These are phyloP conservation scores for Arabidopsis hybrid DNA, from an alignment of 441 rosid genomes.

Conservation along the genomic window DNA sequence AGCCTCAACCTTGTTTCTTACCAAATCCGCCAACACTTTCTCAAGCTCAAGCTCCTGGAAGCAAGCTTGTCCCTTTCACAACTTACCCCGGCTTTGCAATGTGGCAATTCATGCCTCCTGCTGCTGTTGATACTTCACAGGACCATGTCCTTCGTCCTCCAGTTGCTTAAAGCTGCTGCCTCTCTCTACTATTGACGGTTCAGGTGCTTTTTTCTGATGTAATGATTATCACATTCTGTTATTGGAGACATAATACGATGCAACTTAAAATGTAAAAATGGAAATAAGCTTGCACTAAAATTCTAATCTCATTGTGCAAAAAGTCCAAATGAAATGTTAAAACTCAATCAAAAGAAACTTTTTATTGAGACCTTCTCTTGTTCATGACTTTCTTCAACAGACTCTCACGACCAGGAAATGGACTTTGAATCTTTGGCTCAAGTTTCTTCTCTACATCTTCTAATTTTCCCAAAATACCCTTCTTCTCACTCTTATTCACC, in stretches of 20 bases:
- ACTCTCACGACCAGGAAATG: conserved; percentile 75
- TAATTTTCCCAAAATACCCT: conserved; percentile 39
- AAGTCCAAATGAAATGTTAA: not conserved
- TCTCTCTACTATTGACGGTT: conserved; percentile 25
- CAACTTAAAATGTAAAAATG: conserved; percentile 35
- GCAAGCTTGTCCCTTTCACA: conserved; percentile 86
- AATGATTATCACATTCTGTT: conserved; percentile 24
- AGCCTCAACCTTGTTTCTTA: conserved; percentile 60
- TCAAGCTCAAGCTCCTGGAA: conserved; percentile 84
- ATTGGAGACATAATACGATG: conserved; percentile 14
- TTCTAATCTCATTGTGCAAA: conserved; percentile 6
- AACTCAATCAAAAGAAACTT: not conserved
- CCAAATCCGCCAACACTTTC: conserved; percentile 67
- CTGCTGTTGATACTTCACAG: conserved; percentile 93
- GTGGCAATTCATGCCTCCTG: conserved; percentile 99
- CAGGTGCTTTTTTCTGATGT: conserved; percentile 23
- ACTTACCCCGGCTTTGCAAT: conserved; percentile 92
- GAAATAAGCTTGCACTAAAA: conserved; percentile 32
- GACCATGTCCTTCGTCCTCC: conserved; percentile 98
- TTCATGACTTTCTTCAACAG: conserved; percentile 57
- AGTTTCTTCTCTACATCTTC: conserved; percentile 26
- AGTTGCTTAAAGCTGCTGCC: conserved; percentile 67
- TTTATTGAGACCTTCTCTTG: conserved; percentile 38
- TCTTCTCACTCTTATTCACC: conserved; percentile 19
- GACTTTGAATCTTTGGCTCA: conserved; percentile 45